Percentiles rank a stretch among this genome's conserved stretches.
These are phyloP conservation scores for Penicillium psychrosexuale DNA, from an alignment of 2,329 filamentous ascomycete genomes.

Conservation along the genomic window DNA sequence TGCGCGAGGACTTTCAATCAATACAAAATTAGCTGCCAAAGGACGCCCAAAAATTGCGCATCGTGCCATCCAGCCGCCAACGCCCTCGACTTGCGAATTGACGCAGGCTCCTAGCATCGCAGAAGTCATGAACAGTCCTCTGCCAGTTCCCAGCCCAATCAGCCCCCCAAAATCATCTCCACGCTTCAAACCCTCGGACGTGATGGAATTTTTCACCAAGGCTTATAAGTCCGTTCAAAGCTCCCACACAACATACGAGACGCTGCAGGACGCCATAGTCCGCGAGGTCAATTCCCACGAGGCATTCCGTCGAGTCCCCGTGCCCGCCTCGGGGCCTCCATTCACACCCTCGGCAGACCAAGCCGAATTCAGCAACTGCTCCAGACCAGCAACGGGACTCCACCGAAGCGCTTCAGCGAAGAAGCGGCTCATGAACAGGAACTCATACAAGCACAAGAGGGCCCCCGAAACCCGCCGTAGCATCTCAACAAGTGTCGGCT, in stretches of 20 bases:
- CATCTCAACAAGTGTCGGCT: constrained; percentile 28
- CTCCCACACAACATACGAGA: constrained; percentile 40
- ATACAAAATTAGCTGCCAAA: constrained; percentile 37
- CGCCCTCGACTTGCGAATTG: constrained; percentile 25
- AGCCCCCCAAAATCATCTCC: constrained; percentile 25
- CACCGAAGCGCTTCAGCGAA: constrained; percentile 29
- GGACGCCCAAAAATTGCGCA: constrained; percentile 35
- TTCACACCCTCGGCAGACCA: constrained; percentile 33
- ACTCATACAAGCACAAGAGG: constrained; percentile 30
- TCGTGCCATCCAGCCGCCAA: constrained; percentile 37
- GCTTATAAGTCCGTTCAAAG: constrained; percentile 33
- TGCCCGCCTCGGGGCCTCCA: constrained; percentile 31
- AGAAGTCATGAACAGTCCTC: constrained; percentile 42
- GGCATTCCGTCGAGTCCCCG: constrained; percentile 37
- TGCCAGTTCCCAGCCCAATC: constrained; percentile 28
- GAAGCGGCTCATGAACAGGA: constrained; percentile 31
- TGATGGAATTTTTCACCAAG: constrained; percentile 43
- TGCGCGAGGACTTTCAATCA: constrained; percentile 41
- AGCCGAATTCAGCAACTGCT: constrained; percentile 20
- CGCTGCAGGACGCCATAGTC: constrained; percentile 43
- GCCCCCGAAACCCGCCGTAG: constrained; percentile 29
- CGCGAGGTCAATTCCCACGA: constrained; percentile 47
- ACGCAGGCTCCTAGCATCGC: constrained; percentile 38
- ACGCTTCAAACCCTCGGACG: constrained; percentile 37
- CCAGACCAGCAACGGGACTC: constrained; percentile 11